phyloP scores from a whole-genome alignment of 345 rosid species.

The Eucalyptus erythrocorys region DNA sequence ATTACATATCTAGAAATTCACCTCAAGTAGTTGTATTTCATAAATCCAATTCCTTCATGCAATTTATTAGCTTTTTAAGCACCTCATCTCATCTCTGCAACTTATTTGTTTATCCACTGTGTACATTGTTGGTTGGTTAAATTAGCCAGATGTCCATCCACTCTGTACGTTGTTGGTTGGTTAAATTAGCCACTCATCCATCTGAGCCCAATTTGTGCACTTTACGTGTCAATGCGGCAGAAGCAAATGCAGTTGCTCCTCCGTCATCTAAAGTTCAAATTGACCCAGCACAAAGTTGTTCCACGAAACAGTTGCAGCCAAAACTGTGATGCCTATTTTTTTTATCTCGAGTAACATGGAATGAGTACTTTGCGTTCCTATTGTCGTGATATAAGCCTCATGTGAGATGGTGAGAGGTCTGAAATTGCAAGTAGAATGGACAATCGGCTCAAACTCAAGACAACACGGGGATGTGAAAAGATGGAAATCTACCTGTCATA shows the following conservation, averaged over 20 bases:
- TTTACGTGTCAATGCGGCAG: not conserved
- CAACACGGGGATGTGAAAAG: not conserved
- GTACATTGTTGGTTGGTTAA: not conserved
- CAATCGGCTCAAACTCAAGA: not conserved
- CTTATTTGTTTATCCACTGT: not conserved
- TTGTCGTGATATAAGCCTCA: not conserved
- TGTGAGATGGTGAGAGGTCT: not conserved
- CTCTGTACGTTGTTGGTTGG: not conserved
- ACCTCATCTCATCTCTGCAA: not conserved
- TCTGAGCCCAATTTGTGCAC: not conserved
- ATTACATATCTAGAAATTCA: not conserved
- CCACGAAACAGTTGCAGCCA: not conserved
- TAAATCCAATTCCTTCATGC: not conserved
- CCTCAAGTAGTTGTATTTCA: not conserved
- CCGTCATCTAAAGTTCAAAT: not conserved
- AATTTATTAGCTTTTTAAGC: not conserved
- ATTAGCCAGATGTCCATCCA: not conserved
- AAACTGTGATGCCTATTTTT: not conserved
- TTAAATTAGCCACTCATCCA: not conserved
- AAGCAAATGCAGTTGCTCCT: not conserved
- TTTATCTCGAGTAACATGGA: not conserved
- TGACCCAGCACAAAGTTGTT: not conserved
- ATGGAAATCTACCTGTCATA: conserved; percentile 50
- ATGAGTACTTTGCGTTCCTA: not conserved
- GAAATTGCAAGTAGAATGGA: not conserved